phyloP scores from a whole-genome alignment of 139 green algal genomes.

The Closterium sp. region DNA sequence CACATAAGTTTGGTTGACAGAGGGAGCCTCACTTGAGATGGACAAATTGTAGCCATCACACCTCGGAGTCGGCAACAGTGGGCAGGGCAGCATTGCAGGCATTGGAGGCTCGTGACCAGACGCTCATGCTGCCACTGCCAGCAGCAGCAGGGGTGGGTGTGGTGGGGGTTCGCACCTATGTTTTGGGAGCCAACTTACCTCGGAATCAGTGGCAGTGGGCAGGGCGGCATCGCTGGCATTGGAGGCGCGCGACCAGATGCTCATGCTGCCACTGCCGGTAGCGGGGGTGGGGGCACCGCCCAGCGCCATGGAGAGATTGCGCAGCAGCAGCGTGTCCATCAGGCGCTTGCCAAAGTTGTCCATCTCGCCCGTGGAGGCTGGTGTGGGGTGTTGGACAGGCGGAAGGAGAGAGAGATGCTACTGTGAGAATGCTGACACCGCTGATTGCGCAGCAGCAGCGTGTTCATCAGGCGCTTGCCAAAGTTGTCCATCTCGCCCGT shows the following conservation, averaged over 20 bases:
- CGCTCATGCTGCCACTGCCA: not conserved
- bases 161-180: no score
- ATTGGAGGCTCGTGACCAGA: not conserved
- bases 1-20: no score
- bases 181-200: no score
- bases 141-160: not conserved
- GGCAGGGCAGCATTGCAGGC: not conserved
- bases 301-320: not conserved
- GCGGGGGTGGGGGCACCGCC: not conserved
- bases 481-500: not conserved
- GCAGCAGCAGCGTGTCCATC: conserved; percentile 42
- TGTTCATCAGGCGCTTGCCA: conserved; percentile 17
- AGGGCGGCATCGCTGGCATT: not conserved
- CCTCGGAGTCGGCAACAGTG: not conserved
- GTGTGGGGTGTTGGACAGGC: no score
- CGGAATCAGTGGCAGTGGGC: not conserved
- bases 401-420: no score
- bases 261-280: not conserved
- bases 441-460: conserved; percentile 32
- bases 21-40: no score
- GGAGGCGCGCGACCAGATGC: not conserved
- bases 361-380: not conserved
- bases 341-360: conserved; percentile 10
- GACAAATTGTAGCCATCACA: no score
- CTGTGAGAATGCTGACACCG: no score